phyloP scores from a whole-genome alignment of 495 filamentous ascomycete genomes.

The Penicillium dipodomyicola region DNA sequence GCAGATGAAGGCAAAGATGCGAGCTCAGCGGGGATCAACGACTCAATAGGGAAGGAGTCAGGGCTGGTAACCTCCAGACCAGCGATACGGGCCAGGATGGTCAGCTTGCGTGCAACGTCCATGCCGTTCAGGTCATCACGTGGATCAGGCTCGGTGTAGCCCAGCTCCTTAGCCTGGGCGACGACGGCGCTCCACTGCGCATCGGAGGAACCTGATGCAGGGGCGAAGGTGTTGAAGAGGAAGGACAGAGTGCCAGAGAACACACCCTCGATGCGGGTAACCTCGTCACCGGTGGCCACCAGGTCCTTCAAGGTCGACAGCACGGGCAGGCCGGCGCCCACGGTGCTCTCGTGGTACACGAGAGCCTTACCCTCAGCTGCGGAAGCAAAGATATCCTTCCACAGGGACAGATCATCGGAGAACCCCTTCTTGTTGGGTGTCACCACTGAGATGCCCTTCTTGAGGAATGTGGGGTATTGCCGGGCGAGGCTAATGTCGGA shows the following conservation, averaged over 20 bases:
- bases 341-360: conserved; percentile 89
- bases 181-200: conserved; percentile 85
- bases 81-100: conserved; percentile 81
- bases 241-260: conserved; percentile 96
- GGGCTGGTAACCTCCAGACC: conserved; percentile 75
- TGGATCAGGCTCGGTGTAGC: conserved; percentile 96
- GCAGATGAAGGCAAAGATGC: conserved; percentile 65
- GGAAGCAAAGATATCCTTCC: conserved; percentile 74
- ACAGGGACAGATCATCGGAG: conserved; percentile 69
- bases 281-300: conserved; percentile 81
- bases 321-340: conserved; percentile 88
- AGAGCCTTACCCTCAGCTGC: conserved; percentile 63
- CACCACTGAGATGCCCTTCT: conserved; percentile 78
- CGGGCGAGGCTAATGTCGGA: conserved; percentile 76
- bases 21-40: conserved; percentile 79
- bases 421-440: conserved; percentile 99
- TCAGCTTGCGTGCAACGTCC: conserved; percentile 95
- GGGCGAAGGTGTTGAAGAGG: conserved; percentile 93
- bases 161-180: conserved; percentile 84
- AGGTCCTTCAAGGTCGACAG: conserved; percentile 89
- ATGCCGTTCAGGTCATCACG: conserved; percentile 94
- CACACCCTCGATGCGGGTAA: conserved; percentile 88
- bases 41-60: conserved; percentile 86
- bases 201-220: conserved; percentile 55
- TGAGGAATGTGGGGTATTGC: conserved; percentile 73